These are phyloP conservation scores for bread wheat (Triticum aestivum) DNA, from an alignment of 176 grass and related monocot genomes.

Conservation along the genomic window DNA sequence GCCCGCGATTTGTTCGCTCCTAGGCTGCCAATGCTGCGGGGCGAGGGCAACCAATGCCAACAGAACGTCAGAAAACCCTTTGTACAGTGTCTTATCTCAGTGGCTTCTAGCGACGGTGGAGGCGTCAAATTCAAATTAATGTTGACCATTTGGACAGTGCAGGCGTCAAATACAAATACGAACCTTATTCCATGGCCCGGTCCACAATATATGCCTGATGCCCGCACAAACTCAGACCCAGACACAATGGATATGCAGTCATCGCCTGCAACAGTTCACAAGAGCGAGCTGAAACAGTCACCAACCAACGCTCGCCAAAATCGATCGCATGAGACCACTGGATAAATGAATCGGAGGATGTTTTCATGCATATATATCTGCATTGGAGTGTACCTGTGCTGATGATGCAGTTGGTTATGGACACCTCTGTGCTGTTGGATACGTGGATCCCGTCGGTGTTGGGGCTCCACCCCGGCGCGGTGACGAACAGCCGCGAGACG, in stretches of 20 bases:
- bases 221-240: conserved; percentile 50
- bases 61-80: conserved; percentile 29
- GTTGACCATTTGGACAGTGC: background rate
- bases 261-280: conserved; percentile 44
- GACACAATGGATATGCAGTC: conserved; percentile 88
- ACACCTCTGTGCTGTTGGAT: conserved; percentile 42
- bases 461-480: conserved; percentile 63
- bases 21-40: conserved; percentile 79
- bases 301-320: background rate
- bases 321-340: background rate
- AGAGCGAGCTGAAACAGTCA: background rate
- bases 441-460: conserved; percentile 88
- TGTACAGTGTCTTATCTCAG: background rate
- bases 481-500: conserved; percentile 55
- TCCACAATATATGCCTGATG: conserved; percentile 59
- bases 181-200: conserved; percentile 81
- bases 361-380: background rate
- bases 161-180: background rate
- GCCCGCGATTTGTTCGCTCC: conserved; percentile 48
- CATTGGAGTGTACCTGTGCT: conserved; percentile 47
- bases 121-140: background rate
- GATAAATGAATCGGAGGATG: background rate
- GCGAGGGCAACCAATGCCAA: conserved; percentile 18
- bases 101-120: background rate
- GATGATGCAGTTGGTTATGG: conserved; percentile 56